Base-by-base conservation (phyloP, 148 eudicot species). In the Rhododendron ovatum region DNA sequence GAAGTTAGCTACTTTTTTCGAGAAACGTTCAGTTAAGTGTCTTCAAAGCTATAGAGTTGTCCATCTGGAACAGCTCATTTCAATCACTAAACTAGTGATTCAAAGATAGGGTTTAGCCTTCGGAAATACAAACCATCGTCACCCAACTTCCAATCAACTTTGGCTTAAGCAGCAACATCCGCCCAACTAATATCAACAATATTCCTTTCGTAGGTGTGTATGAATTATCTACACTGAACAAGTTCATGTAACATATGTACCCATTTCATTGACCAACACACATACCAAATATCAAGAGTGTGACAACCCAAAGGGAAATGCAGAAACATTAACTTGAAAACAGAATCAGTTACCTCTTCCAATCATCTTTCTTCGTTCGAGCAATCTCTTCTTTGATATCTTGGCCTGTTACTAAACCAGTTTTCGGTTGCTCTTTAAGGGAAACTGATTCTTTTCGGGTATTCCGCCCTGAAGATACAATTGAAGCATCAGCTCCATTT, bases 301-400 rank as follows among this genome's bases (percentile, higher is more conserved):
- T 1, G 37, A 84, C 82, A 37, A 82, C 24, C 37, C 76, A 80
- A 43, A 13, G 45, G 79, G 78, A 82, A 37, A 81, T 33, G 57
- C 48, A 85, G 33, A 47, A 83, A 22, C 73, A 65, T 2, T 15
- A 78, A 81, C 59, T 20, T 10, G 9, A 61, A 39, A 57, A 80
- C 79, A 78, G 17, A 65, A 78, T 20, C 59, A 47, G 75, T 80
- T 91, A 97, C 99, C 98, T 93, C 86, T 88, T 55, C 90, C 78
- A 90, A 57, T 93, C 95, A 87, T 91, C 93, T 85, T 91, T 89
- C 84, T 89, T 92, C 57, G 78, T 92, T 89, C 87, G 94, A 61
- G 88, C 85, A 88, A 90, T 91, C 93, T 94, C 96, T 78, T 94
- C 91, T 83, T 92, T 93, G 17, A 97, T 93, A 82, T 97, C 98